Conservation (phyloP, 2,329 filamentous ascomycete species). For the Clonostachys rhizophaga region DNA sequence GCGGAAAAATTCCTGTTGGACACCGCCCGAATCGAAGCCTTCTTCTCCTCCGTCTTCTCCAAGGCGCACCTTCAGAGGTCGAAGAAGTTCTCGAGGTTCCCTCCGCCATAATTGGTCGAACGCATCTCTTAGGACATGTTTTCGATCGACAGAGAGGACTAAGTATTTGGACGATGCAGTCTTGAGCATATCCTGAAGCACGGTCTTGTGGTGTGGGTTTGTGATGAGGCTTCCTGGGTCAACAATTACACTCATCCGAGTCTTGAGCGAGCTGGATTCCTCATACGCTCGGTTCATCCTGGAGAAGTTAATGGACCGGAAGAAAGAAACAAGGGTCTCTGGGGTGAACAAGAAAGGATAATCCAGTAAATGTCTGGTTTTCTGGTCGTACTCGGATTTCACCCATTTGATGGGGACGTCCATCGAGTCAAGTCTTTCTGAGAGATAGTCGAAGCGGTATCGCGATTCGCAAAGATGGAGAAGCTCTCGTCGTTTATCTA, state of each 20-base stretch:
- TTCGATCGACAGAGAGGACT: conserved; percentile 63
- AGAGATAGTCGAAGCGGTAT: conserved; percentile 72
- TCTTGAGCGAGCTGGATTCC: conserved; percentile 54
- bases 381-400: conserved; percentile 53
- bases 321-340: conserved; percentile 72
- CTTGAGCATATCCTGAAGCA: conserved; percentile 58
- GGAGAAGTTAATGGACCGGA: conserved; percentile 82
- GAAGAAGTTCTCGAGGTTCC: conserved; percentile 74
- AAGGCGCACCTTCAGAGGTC: conserved; percentile 83
- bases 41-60: conserved; percentile 80
- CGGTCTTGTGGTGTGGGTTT: conserved; percentile 52
- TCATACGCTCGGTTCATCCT: conserved; percentile 80
- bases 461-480: conserved; percentile 63
- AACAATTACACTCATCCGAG: conserved; percentile 51
- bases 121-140: conserved; percentile 65
- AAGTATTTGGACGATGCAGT: conserved; percentile 67
- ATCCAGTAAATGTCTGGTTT: conserved; percentile 70
- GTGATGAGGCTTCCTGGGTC: conserved; percentile 49
- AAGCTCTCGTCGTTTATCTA: conserved; percentile 57
- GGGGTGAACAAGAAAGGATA: conserved; percentile 77
- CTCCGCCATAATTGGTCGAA: conserved; percentile 89
- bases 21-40: conserved; percentile 88
- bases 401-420: conserved; percentile 72
- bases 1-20: conserved; percentile 95
- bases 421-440: conserved; percentile 70